Conservation (phyloP, 2,329 filamentous ascomycete species). For the Nothopassalora personata region DNA sequence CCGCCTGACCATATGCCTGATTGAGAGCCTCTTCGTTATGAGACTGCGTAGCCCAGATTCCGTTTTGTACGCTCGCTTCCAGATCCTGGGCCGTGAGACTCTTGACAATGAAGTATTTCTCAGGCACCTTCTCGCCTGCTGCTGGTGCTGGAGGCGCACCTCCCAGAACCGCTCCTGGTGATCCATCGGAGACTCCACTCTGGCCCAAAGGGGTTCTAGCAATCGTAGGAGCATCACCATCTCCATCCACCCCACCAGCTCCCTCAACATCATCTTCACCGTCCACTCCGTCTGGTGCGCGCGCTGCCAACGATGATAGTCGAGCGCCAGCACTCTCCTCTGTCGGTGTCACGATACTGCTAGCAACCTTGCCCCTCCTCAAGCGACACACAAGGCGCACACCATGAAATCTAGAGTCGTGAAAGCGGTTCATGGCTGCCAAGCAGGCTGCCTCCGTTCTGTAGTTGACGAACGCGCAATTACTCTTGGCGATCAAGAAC, state of each 20-base stretch:
- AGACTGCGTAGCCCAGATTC: constrained; percentile 88
- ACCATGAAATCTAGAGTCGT: constrained; percentile 84
- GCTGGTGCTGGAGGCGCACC: constrained; percentile 8
- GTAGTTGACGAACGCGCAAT: constrained; percentile 96
- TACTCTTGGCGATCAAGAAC: constrained; percentile 93
- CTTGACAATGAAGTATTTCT: constrained; percentile 88
- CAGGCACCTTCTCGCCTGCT: constrained; percentile 44
- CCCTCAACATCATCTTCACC: background rate
- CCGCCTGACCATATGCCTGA: constrained; percentile 70
- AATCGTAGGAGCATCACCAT: constrained; percentile 19
- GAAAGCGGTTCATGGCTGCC: constrained; percentile 73
- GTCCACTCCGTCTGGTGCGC: background rate
- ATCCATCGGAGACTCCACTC: background rate
- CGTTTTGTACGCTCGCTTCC: constrained; percentile 78
- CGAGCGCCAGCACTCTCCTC: constrained; percentile 18
- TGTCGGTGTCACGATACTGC: constrained; percentile 3
- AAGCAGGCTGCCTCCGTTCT: constrained; percentile 71
- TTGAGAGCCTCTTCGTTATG: constrained; percentile 87
- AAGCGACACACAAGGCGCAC: constrained; percentile 81
- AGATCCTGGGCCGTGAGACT: constrained; percentile 87
- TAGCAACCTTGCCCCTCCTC: constrained; percentile 45
- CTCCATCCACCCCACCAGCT: constrained; percentile 1
- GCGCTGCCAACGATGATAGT: background rate
- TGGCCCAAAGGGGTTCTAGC: constrained; percentile 17
- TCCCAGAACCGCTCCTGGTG: background rate